Evolutionary conservation across 2,329 filamentous ascomycete genomes (phyloP), one percentile per base, ranked within the genome.

Genomic region (Neonectria coccinea): DNA sequence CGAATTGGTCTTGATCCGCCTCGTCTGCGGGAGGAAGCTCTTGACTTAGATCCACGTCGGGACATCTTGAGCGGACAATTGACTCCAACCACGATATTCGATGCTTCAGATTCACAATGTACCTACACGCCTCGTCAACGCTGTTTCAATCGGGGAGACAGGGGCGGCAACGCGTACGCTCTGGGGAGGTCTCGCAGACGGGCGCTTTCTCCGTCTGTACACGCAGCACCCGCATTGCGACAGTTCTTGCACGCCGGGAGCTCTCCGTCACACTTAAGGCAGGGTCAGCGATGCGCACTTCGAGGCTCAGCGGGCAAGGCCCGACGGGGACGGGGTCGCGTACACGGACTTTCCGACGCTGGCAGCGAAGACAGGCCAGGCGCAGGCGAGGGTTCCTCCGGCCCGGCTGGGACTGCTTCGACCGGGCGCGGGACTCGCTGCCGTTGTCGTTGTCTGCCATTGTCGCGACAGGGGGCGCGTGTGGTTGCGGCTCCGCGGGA

Each of bases 301-400:
- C 2, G 29, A 56, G 31, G 41, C 18, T 22, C 53, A 45, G 29
- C 29, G 22, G 53, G 22, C 7, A 20, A 29, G 11, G 9, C 18
- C 39, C 29, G n/a, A n/a, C 16, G 1, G 1, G 14, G 20, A 20
- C 4, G 14, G 9, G 25, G 25, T 25, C 25, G 66, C 77, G 25
- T 75, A 82, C 82, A 50, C 79, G 79, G 69, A 85, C 85, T 73
- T 86, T 86, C 27, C 84, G 78, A 45, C 81, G 76, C 64, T 86
- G 83, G 59, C 84, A 86, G 5, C 78, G 73, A 18, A 72, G 68
- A 67, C 75, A 75, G 0, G 76, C 72, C 50, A 80, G 67, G 6
- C 74, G 70, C 47, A 76, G 66, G 16, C 76, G 68, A 27, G 70
- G 67, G 31, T 72, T 77, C 10, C 72, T 73, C 48, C 70, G 67